Percentiles rank a stretch among this genome's conserved stretches.
Conservation (phyloP, 179 eudicot species). For the Kewa caespitosa region DNA sequence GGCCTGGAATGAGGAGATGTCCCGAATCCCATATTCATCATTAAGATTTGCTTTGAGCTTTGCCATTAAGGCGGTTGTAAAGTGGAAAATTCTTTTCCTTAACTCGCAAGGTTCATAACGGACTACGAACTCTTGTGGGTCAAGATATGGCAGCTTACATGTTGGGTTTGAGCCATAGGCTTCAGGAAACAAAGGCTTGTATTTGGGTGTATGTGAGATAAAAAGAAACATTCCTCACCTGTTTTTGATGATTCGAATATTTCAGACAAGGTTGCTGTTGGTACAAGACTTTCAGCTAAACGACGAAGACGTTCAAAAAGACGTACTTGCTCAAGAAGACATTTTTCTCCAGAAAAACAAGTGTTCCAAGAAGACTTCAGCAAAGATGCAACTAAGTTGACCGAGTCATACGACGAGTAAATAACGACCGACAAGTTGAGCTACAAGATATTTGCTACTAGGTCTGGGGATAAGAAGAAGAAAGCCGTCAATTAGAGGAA, state of each 20-base stretch:
- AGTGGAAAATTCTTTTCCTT: conserved; percentile 24
- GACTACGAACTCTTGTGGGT: not conserved
- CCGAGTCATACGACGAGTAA: too few relatives aligned
- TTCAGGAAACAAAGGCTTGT: not conserved
- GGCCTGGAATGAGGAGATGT: conserved; percentile 34
- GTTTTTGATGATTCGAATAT: not conserved
- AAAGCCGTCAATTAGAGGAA: too few relatives aligned
- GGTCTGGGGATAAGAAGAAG: too few relatives aligned
- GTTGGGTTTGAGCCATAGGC: not conserved
- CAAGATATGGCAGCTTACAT: conserved; percentile 17
- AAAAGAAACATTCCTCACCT: too few relatives aligned
- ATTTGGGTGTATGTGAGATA: not conserved
- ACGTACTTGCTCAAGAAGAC: too few relatives aligned
- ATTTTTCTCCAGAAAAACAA: too few relatives aligned
- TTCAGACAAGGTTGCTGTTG: conserved; percentile 23
- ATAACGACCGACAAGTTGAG: too few relatives aligned
- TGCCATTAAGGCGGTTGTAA: conserved; percentile 9
- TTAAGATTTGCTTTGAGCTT: conserved; percentile 35
- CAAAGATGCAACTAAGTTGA: too few relatives aligned
- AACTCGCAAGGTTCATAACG: not conserved
- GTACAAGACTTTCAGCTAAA: too few relatives aligned
- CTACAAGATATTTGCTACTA: too few relatives aligned
- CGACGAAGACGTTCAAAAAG: too few relatives aligned
- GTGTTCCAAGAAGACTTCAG: too few relatives aligned
- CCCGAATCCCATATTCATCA: not conserved